Percentiles rank a stretch among this genome's conserved stretches.
phyloP scores from a whole-genome alignment of 352 stramenopile genomes.

The Thraustochytrium aureum region DNA sequence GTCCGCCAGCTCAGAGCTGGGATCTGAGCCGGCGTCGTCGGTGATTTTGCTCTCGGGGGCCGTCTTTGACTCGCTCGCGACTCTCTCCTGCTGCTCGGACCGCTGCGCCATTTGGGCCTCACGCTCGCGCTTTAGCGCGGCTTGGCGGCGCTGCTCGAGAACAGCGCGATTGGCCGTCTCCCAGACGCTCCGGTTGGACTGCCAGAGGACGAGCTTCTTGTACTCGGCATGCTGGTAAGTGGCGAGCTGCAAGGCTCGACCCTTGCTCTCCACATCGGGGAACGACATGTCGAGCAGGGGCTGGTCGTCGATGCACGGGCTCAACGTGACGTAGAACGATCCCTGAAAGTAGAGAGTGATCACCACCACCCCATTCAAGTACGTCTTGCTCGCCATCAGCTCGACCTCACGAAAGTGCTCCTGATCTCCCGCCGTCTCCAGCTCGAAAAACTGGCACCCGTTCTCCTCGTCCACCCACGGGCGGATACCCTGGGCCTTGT shows the following conservation, averaged over 20 bases:
- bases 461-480: constrained; percentile 49
- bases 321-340: constrained; percentile 50
- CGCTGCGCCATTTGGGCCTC: not conserved
- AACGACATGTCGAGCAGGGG: constrained; percentile 54
- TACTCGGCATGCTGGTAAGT: constrained; percentile 51
- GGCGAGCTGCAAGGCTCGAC: constrained; percentile 15
- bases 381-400: constrained; percentile 53
- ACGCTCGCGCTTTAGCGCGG: constrained; percentile 8
- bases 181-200: constrained; percentile 45
- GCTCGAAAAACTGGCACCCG: constrained; percentile 52
- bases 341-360: constrained; percentile 52
- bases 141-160: constrained; percentile 47
- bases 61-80: constrained; percentile 6
- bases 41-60: not conserved
- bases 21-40: not conserved
- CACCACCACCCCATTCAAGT: constrained; percentile 52
- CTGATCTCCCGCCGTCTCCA: constrained; percentile 28
- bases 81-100: not conserved
- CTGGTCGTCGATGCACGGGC: constrained; percentile 42
- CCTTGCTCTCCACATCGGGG: constrained; percentile 43
- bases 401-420: constrained; percentile 44
- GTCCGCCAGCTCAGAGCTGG: not conserved
- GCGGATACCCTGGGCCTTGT: constrained; percentile 41
- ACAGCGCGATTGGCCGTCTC: constrained; percentile 53
- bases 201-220: constrained; percentile 49